Percentiles rank a stretch among this genome's conserved stretches.
Evolutionary conservation across 1,284 basidiomycete species (phyloP).

Genomic region (Ceratobasidium sp.): DNA sequence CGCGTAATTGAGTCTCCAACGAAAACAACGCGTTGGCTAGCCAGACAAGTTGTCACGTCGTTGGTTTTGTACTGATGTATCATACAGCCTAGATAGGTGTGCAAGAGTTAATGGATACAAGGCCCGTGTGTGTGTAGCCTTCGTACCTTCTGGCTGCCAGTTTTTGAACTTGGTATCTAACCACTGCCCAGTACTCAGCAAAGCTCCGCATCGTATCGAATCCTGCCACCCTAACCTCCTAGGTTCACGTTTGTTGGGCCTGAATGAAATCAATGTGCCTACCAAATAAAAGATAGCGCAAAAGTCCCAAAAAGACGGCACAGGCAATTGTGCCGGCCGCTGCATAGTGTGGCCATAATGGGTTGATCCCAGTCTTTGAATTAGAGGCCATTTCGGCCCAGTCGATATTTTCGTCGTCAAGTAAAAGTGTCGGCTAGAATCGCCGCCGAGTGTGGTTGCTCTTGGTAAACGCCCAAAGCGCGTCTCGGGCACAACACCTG

Average conservation of each 20-base stretch:
- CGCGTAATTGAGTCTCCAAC: constrained; percentile 86
- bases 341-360: constrained; percentile 62
- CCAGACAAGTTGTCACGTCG: constrained; percentile 62
- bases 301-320: constrained; percentile 54
- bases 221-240: constrained; percentile 66
- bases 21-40: constrained; percentile 67
- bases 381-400: constrained; percentile 23
- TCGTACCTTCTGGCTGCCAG: constrained; percentile 86
- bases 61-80: constrained; percentile 64
- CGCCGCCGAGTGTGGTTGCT: neutral
- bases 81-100: constrained; percentile 74
- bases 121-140: neutral
- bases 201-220: constrained; percentile 71
- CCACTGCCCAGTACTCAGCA: constrained; percentile 80
- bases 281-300: constrained; percentile 60
- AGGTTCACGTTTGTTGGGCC: neutral
- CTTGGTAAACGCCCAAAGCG: neutral
- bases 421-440: too few relatives aligned
- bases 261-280: constrained; percentile 43
- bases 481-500: neutral
- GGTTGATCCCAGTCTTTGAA: constrained; percentile 51
- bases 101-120: constrained; percentile 40
- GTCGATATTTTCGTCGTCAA: neutral
- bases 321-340: constrained; percentile 53
- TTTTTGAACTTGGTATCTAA: constrained; percentile 67